phyloP scores from a whole-genome alignment of 495 filamentous ascomycete species.

The Xylaria curta region DNA sequence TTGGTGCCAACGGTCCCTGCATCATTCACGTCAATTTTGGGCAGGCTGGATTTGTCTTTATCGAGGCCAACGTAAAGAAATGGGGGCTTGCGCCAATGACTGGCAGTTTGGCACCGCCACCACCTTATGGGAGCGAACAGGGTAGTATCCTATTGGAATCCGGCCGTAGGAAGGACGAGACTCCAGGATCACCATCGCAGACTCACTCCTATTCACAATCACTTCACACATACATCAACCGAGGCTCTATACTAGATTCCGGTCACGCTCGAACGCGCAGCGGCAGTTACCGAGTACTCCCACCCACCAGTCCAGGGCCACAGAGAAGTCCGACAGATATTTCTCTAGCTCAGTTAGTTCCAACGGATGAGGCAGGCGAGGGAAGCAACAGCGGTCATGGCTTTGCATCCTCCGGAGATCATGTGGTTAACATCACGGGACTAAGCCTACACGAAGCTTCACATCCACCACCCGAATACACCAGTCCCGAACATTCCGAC shows the following conservation, averaged over 20 bases:
- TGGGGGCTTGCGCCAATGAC: conserved; percentile 98
- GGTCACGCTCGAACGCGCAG: conserved; percentile 62
- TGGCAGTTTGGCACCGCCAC: conserved; percentile 90
- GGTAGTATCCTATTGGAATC: conserved; percentile 93
- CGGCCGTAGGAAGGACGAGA: conserved; percentile 68
- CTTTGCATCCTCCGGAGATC: conserved; percentile 39
- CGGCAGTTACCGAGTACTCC: conserved; percentile 66
- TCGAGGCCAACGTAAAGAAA: conserved; percentile 99
- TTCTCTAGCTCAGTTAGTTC: conserved; percentile 78
- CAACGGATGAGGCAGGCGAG: conserved; percentile 79
- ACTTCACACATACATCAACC: conserved; percentile 45
- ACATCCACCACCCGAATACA: conserved; percentile 73
- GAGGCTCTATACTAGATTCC: conserved; percentile 42
- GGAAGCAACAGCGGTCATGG: conserved; percentile 62
- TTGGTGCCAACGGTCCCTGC: conserved; percentile 93
- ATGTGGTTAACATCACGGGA: conserved; percentile 47
- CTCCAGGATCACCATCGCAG: conserved; percentile 61
- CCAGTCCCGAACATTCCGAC: conserved; percentile 66
- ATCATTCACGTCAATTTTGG: conserved; percentile 96
- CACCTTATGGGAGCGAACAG: conserved; percentile 94
- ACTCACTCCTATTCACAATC: conserved; percentile 56
- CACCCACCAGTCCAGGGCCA: conserved; percentile 87
- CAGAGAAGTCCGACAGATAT: conserved; percentile 95
- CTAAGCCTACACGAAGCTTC: conserved; percentile 46
- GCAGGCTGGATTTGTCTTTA: conserved; percentile 96